Evolutionary conservation across 768 basidiomycete species (phyloP).

Genomic region (Porpolomopsis calyptriformis): DNA sequence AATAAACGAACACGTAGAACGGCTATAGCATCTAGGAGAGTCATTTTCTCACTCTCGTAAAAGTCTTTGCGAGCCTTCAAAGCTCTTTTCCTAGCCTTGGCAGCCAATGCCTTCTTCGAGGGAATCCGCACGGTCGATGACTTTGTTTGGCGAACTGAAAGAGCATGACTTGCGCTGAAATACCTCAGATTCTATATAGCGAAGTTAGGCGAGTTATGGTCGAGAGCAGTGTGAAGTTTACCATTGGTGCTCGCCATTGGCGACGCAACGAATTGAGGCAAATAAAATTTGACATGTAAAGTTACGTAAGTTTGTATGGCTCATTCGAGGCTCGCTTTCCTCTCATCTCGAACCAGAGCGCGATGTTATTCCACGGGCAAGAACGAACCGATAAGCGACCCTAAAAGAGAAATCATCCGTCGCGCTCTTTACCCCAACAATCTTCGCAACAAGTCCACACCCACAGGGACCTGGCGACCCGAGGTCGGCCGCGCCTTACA

Average conservation of each 20-base stretch:
- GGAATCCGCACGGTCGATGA: slow-evolving; percentile 41
- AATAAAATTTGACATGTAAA: too few relatives aligned
- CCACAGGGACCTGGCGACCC: slow-evolving; percentile 76
- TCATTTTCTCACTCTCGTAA: slow-evolving; percentile 56
- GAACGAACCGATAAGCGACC: slow-evolving; percentile 28
- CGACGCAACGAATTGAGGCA: too few relatives aligned
- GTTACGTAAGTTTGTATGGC: too few relatives aligned
- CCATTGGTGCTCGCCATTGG: too few relatives aligned
- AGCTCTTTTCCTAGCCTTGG: slow-evolving; percentile 51
- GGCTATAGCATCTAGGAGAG: slow-evolving; percentile 52
- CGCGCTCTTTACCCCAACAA: slow-evolving; percentile 74
- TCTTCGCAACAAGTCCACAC: slow-evolving; percentile 53
- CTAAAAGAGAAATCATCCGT: slow-evolving; percentile 63
- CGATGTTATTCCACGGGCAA: slow-evolving; percentile 2
- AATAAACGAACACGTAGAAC: slow-evolving; percentile 52
- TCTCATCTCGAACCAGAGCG: neutral
- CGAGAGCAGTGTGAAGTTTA: neutral
- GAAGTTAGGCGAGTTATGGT: too few relatives aligned
- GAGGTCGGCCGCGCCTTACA: slow-evolving; percentile 69
- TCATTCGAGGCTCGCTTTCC: too few relatives aligned
- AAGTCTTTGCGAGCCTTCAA: slow-evolving; percentile 42
- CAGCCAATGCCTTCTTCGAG: slow-evolving; percentile 61
- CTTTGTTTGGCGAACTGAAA: slow-evolving; percentile 42
- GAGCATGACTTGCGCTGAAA: slow-evolving; percentile 42
- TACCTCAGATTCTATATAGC: too few relatives aligned